These are phyloP conservation scores for Talaromyces wortmannii DNA, from an alignment of 495 filamentous ascomycete genomes.

Conservation along the genomic window DNA sequence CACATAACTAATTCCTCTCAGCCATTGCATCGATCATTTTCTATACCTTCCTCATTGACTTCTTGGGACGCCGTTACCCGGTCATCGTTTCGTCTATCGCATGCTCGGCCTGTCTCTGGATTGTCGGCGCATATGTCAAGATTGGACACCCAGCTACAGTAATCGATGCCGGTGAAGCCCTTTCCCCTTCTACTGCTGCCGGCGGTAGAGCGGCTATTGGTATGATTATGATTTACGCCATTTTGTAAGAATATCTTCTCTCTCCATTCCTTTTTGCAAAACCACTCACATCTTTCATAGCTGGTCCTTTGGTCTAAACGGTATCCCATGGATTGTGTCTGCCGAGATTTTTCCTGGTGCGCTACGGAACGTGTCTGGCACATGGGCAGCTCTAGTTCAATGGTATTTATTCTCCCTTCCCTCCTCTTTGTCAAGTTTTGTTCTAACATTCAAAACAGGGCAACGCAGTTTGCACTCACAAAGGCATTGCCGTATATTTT, in stretches of 20 bases:
- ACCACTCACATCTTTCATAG: too few relatives aligned
- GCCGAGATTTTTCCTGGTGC: slow-evolving; percentile 22
- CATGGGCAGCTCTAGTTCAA: slow-evolving; percentile 12
- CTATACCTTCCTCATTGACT: slow-evolving; percentile 55
- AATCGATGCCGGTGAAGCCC: not conserved
- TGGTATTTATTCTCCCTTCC: slow-evolving; percentile 3
- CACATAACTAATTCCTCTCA: too few relatives aligned
- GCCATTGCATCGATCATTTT: slow-evolving; percentile 43
- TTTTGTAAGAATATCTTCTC: slow-evolving; percentile 1
- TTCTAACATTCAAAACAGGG: not conserved
- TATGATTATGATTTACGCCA: slow-evolving; percentile 30
- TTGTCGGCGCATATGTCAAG: slow-evolving; percentile 56
- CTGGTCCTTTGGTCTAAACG: slow-evolving; percentile 24
- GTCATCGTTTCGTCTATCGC: slow-evolving; percentile 60
- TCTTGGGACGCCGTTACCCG: slow-evolving; percentile 51
- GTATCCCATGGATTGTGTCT: slow-evolving; percentile 21
- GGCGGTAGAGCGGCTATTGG: slow-evolving; percentile 27
- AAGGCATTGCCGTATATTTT: slow-evolving; percentile 18
- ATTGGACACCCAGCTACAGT: slow-evolving; percentile 31
- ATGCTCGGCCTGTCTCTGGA: slow-evolving; percentile 56
- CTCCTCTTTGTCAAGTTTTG: too few relatives aligned
- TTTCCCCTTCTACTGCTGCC: slow-evolving; percentile 17
- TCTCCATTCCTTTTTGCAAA: too few relatives aligned
- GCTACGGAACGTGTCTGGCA: slow-evolving; percentile 14
- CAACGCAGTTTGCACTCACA: slow-evolving; percentile 14